Base-by-base conservation (phyloP, 768 basidiomycete genomes). In the Tulasnella sp. region DNA sequence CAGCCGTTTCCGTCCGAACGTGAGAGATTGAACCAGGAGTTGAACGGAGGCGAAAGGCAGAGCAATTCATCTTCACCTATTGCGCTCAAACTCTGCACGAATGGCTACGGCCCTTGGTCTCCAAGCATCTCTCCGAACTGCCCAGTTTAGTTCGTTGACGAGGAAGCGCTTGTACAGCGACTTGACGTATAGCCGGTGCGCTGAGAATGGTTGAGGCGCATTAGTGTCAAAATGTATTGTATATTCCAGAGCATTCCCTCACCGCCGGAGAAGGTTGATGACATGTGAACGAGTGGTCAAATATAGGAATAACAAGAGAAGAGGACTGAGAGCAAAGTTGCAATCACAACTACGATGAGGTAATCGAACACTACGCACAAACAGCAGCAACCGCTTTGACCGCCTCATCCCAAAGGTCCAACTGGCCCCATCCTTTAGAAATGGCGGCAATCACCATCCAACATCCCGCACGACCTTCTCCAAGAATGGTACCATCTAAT, bases 91-190 rank as follows among this genome's bases (percentile, higher is more conserved):
- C 82, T 94, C 89, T 78, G 96, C 96, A 78, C 97, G 86, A 79
- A 99, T 93, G 83, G 91, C 85, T 80, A 96, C 83, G 15, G 96
- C 96, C 83, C 91, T 88, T 75, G 86, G 87, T 78, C 96, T 88
- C 94, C 94, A 98, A 0, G 94, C 81, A 81, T 95, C 92, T 74
- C 96, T 86, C 76, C 91, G 87, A 79, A 97, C 86, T 67, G 89
- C 90, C 97, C 97, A 99, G 84, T 99, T 91, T 72, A 97, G 85
- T 69, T 93, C 87, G 80, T 97, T 96, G 80, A 88, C 91, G 78
- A 99, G 87, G 80, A 89, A 89, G 45, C 96, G 91, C 81, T 88
- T 91, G 86, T 97, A 98, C 6, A 99, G 88, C 11, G 93, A 93
- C 85, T 97, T 94, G 82, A 96, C 94, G 81, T 96, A 91, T 80